These are phyloP conservation scores for Phytopythium montanum DNA, from an alignment of 352 stramenopile species.

Conservation along the genomic window DNA sequence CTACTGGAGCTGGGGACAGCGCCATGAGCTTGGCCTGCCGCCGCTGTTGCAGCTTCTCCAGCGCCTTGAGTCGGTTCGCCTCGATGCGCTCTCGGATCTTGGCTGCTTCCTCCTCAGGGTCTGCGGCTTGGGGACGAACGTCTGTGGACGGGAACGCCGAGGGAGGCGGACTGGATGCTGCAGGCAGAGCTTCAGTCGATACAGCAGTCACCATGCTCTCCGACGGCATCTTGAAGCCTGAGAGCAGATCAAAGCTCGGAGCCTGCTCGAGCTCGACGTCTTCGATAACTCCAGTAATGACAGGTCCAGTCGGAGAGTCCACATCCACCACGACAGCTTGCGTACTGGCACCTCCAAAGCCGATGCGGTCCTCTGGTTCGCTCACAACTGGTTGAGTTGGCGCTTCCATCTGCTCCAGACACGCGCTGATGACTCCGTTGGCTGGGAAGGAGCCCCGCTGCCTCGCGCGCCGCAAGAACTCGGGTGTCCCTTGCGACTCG, in stretches of 20 bases:
- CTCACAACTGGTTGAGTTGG: not conserved
- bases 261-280: not conserved
- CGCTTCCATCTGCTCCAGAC: slow-evolving; percentile 42
- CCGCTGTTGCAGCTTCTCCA: slow-evolving; percentile 52
- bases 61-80: slow-evolving; percentile 54
- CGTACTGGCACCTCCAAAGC: not conserved
- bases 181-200: not conserved
- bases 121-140: not conserved
- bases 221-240: not conserved
- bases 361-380: not conserved
- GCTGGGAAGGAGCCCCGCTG: slow-evolving; percentile 39
- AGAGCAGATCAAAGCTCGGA: slow-evolving; percentile 22
- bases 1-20: not conserved
- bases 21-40: slow-evolving; percentile 19
- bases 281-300: not conserved
- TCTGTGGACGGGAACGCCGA: not conserved
- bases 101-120: slow-evolving; percentile 7
- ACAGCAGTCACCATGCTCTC: not conserved
- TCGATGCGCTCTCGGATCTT: slow-evolving; percentile 54
- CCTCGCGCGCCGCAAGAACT: slow-evolving; percentile 31
- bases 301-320: not conserved
- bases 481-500: slow-evolving; percentile 44
- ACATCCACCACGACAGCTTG: not conserved
- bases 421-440: slow-evolving; percentile 59
- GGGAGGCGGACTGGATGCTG: not conserved